These are phyloP conservation scores for Teunomyces panamensis DNA, from an alignment of 805 yeast genomes.

Conservation along the genomic window DNA sequence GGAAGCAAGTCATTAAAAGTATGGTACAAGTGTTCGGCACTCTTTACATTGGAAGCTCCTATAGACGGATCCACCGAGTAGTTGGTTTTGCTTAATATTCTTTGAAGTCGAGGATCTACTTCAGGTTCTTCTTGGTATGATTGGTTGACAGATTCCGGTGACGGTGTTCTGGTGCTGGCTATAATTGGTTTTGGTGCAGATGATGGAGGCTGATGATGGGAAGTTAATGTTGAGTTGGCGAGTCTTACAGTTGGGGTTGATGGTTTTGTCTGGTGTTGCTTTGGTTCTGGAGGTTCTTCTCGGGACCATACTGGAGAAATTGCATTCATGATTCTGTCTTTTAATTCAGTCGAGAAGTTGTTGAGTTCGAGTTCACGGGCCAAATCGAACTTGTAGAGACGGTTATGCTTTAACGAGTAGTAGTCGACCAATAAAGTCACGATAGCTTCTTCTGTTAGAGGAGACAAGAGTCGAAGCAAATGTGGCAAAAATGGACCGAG, in stretches of 20 bases:
- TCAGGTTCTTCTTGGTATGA: conserved; percentile 1
- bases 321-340: conserved; percentile 7
- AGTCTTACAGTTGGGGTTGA: background rate
- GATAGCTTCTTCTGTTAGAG: conserved; percentile 6
- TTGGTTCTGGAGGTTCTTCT: background rate
- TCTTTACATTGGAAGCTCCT: conserved; percentile 26
- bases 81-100: conserved; percentile 19
- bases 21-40: conserved; percentile 16
- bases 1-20: conserved; percentile 18
- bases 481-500: conserved; percentile 24
- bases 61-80: conserved; percentile 41
- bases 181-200: background rate
- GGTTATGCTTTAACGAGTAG: conserved; percentile 28
- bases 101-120: conserved; percentile 6
- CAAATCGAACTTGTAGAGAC: conserved; percentile 46
- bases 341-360: conserved; percentile 17
- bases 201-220: background rate
- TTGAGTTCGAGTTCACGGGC: conserved; percentile 37
- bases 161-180: background rate
- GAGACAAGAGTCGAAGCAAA: conserved; percentile 17
- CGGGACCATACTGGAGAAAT: conserved; percentile 1
- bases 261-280: background rate
- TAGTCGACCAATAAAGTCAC: conserved; percentile 22
- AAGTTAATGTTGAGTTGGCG: background rate
- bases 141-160: background rate